Base-by-base conservation (phyloP, 257 asterid species). In the Salvia miltiorrhiza region DNA sequence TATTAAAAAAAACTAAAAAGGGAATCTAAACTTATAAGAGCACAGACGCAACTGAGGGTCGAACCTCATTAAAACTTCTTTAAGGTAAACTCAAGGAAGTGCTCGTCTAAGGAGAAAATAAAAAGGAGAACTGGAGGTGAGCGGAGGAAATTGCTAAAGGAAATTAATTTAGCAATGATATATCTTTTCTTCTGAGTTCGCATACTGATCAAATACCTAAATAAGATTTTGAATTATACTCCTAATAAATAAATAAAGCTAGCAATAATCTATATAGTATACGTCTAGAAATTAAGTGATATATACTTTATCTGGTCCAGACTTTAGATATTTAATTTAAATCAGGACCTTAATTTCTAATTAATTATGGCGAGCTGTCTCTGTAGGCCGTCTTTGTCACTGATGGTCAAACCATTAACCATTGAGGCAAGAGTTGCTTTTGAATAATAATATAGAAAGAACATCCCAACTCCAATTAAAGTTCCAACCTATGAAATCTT, bases 301-400 rank as follows among this genome's bases (percentile, higher is more conserved):
- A 48, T 30, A 30, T 37, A 11, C 24, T 68, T 5, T 55, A 21
- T 41, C n/a, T 17, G 67, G 40, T 17, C 68, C 68, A 69, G 9
- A 4, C 35, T 39, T 6, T 24, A 19, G 54, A 33, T 19, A 44
- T 55, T 8, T 3, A 23, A 62, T 49, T n/a, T n/a, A n/a, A n/a
- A 52, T 49, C 49, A 53, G 23, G 14, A 19, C 49, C 66, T 12
- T 63, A 69, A 56, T 23, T 24, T 32, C 43, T 72, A 60, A 72
- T 72, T 63, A 63, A 63, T 60, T 30, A 63, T 9, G 50, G 66
- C 57, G 14, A 62, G 11, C 71, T 63, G 9, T 69, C 28, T 13
- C 43, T 26, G 2, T 58, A 58, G 43, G 28, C 28, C 32, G 52
- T 14, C 67, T 7, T 14, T 28, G 37, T 45, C 63, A 55, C 66